Evolutionary conservation across 192 early-diverging fungal species (phyloP).

Genomic region (Allomyces javanicus): DNA sequence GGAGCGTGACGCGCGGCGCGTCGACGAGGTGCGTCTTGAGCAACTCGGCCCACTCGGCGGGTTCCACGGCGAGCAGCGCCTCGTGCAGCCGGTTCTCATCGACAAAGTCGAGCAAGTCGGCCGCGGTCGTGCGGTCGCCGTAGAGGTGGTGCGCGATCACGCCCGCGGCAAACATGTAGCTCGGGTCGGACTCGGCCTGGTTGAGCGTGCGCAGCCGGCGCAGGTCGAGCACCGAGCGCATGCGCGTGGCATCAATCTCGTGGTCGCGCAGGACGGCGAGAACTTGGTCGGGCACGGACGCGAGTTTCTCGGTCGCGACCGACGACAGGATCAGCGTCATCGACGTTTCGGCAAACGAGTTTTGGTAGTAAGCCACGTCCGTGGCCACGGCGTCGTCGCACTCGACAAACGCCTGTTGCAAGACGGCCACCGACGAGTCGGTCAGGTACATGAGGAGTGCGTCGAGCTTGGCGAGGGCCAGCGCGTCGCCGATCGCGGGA

Average conservation of each 20-base stretch:
- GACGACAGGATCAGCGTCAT: background rate
- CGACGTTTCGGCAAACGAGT: too few relatives aligned
- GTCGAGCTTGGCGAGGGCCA: constrained; percentile 14
- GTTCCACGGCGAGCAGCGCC: background rate
- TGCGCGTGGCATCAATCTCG: background rate
- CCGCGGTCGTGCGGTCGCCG: background rate
- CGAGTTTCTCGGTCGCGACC: background rate
- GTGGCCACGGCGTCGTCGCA: constrained; percentile 39
- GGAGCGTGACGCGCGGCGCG: constrained; percentile 18
- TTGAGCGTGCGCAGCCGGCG: background rate
- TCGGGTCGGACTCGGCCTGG: background rate
- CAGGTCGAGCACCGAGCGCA: background rate
- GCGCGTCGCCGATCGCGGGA: constrained; percentile 23
- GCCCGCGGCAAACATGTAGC: background rate
- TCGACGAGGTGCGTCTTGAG: constrained; percentile 21
- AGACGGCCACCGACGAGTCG: constrained; percentile 31
- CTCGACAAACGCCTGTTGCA: constrained; percentile 40
- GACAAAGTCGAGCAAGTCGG: background rate
- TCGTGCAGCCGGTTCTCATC: background rate
- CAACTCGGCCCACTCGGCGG: background rate
- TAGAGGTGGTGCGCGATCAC: background rate
- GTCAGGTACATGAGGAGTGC: constrained; percentile 24
- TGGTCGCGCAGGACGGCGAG: background rate
- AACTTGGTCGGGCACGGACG: background rate
- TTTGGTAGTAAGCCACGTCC: background rate